Conservation (phyloP, 352 stramenopile species). For the Pythium oligandrum region DNA sequence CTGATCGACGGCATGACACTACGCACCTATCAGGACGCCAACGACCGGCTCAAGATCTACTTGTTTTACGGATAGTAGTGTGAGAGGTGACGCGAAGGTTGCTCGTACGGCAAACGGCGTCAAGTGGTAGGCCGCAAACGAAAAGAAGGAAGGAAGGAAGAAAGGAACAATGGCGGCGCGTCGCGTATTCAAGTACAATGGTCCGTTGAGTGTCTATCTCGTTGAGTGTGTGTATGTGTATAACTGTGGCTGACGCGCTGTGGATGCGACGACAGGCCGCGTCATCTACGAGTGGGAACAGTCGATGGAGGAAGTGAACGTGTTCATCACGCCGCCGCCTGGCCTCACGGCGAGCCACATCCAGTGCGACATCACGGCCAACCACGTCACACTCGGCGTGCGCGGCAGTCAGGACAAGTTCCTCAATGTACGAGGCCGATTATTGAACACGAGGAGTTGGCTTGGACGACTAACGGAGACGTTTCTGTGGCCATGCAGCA, state of each 20-base stretch:
- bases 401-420: conserved; percentile 88
- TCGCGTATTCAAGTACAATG: conserved; percentile 67
- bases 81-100: conserved; percentile 28
- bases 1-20: conserved; percentile 45
- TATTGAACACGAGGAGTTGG: background rate
- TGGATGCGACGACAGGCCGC: conserved; percentile 28
- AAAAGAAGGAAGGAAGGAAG: too few species aligned
- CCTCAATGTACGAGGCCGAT: conserved; percentile 68
- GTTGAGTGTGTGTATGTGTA: background rate
- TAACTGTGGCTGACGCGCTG: background rate
- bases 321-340: conserved; percentile 92
- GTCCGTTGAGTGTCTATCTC: conserved; percentile 12
- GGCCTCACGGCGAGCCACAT: conserved; percentile 80
- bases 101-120: background rate
- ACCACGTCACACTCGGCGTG: conserved; percentile 88
- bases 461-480: background rate
- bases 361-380: conserved; percentile 86
- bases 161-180: conserved; percentile 35
- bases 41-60: conserved; percentile 68
- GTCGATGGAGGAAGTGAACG: conserved; percentile 92
- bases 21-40: conserved; percentile 37
- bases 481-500: conserved; percentile 50
- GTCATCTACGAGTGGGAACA: conserved; percentile 98
- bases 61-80: conserved; percentile 41
- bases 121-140: too few species aligned